Base-by-base conservation (phyloP, 768 basidiomycete genomes). In the Termitomyces heimii region DNA sequence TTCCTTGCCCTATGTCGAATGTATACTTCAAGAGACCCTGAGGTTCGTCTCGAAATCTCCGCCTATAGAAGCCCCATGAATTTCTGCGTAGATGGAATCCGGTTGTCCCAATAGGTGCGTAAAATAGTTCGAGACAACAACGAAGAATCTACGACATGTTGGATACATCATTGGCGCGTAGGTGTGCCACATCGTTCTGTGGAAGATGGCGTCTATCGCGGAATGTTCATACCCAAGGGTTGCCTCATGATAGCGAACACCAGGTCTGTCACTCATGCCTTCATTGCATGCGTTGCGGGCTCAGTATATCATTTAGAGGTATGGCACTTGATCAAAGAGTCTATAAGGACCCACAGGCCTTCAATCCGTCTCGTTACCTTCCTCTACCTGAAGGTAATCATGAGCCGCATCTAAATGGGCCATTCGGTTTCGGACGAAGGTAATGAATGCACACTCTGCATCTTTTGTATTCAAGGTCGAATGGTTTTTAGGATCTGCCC, bases 1-100 rank as follows among this genome's bases (percentile, higher is more conserved):
- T 18, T 48, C 54, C 28, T 43, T 71, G 5, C 63, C 67, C 1
- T 71, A 66, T 45, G 44, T 70, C 3, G 46, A 62, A 5, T 56
- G 55, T n/a, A 28, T 65, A 14, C 18, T 59, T 3, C 58, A 60
- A n/a, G 63, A 63, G 31, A 52, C 47, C 4, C 46, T 62, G 5
- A 59, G 63, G 61, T 63, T 40, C 12, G 34, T n/a, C 14, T 14
- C 6, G 10, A 5, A 20, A 34, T 43, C 1, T 22, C 10, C 20
- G 3, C 14, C 3, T 1, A 8, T 13, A 2, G 10, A 0, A 20
- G 10, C 12, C 14, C 26, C 22, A 2, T 24, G n/a, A 43, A 32
- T 35, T 31, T 35, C 9, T 5, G 16, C 18, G 5, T 24, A 50
- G 49, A 35, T 50, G 44, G 53, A 20, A 60, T 24, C n/a, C 32